Evolutionary conservation across 441 rosid genomes (phyloP).

Genomic region (Populus hybrid): DNA sequence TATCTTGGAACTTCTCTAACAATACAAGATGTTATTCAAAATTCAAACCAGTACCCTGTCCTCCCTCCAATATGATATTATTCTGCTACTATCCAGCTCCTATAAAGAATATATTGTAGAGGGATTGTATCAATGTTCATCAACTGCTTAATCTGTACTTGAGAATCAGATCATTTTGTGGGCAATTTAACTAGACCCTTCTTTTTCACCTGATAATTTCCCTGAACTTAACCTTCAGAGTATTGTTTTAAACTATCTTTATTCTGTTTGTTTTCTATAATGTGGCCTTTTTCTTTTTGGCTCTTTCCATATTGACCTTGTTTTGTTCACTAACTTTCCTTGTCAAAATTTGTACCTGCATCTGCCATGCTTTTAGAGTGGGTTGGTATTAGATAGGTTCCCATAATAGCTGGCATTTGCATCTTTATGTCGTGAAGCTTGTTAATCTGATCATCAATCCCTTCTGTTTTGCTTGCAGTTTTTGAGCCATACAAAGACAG

Average conservation of each 20-base stretch:
- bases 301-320: background rate
- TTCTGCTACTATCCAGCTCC: background rate
- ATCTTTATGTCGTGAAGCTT: background rate
- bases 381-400: background rate
- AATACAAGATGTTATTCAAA: background rate
- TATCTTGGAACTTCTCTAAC: background rate
- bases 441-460: constrained; percentile 1
- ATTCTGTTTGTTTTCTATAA: background rate
- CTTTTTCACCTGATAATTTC: background rate
- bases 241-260: background rate
- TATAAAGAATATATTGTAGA: background rate
- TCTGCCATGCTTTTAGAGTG: background rate
- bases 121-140: background rate
- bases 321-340: background rate
- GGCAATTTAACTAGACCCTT: background rate
- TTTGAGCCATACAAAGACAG: constrained; percentile 97
- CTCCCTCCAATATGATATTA: background rate
- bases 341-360: background rate
- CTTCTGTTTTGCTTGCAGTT: constrained; percentile 42
- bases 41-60: background rate
- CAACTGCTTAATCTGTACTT: background rate
- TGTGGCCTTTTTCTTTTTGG: background rate
- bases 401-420: background rate
- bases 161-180: background rate
- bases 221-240: background rate